Base-by-base conservation (phyloP, 2,329 filamentous ascomycete species). In the Aspergillus glaucus region DNA sequence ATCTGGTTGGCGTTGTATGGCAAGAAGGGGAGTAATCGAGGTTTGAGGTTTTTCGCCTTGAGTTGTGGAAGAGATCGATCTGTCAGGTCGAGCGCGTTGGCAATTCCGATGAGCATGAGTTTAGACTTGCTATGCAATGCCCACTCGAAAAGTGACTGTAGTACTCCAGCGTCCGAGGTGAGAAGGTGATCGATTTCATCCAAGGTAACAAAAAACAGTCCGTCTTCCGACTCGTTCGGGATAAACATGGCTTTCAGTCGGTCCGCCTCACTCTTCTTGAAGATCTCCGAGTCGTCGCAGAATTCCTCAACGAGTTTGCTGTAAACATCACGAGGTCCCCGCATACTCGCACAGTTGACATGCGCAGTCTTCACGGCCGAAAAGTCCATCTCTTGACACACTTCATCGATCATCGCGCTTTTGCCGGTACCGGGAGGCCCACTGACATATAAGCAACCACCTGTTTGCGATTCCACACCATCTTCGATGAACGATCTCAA, bases 141-240 rank as follows among this genome's bases (percentile, higher is more conserved):
- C 91, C 92, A 97, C 65, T 96, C 91, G 58, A 98, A 96, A n/a
- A 98, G 76, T 53, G 84, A 87, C 71, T 97, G 96, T 12, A 98
- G 76, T 47, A 93, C 86, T 58, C 94, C 89, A 50, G 93, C 75
- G 58, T 96, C 92, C 54, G 95, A 77, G 1, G 88, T 92, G 37
- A 98, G 77, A 44, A 98, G 84, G 62, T 95, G 88, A 62, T 98
- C 93, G 51, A 98, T 92, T 71, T 98, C 93, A 62, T 98, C 93
- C 50, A 98, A 75, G 1, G 89, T 87, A 26, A 98, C 82, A n/a
- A 97, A 68, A 62, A 87, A 94, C 10, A 87, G 79, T 36, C 66
- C 65, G 34, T 68, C 64, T 15, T 76, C 72, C 2, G 74, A 67
- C 3, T 78, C 80, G 66, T 76, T 82, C 26, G 83, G 77, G 43